Percentiles rank a stretch among this genome's conserved stretches.
phyloP scores from a whole-genome alignment of 352 stramenopile genomes.

The Phytophthora tubulina region DNA sequence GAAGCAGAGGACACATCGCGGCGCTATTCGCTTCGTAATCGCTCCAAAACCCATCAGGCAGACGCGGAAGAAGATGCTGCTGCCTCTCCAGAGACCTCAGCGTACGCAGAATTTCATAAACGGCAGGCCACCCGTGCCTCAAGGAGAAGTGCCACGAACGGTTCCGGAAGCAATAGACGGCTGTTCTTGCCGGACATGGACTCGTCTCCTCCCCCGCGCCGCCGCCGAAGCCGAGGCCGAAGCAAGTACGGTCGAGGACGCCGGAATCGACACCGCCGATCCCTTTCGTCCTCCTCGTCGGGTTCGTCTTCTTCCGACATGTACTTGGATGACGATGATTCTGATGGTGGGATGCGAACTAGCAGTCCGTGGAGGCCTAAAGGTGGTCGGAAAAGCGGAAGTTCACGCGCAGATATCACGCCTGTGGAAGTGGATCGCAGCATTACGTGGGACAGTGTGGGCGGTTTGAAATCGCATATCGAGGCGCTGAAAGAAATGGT shows the following conservation, averaged over 20 bases:
- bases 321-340: constrained; percentile 68
- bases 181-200: constrained; percentile 43
- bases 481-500: constrained; percentile 95
- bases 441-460: constrained; percentile 89
- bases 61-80: constrained; percentile 42
- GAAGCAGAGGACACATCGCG: constrained; percentile 30
- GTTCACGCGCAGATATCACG: constrained; percentile 77
- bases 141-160: constrained; percentile 30
- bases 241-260: constrained; percentile 38
- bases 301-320: constrained; percentile 61
- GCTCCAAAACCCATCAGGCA: constrained; percentile 66
- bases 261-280: constrained; percentile 44
- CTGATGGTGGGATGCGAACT: constrained; percentile 75
- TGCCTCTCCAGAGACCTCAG: constrained; percentile 46
- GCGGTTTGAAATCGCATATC: constrained; percentile 87
- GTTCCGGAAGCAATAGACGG: constrained; percentile 37
- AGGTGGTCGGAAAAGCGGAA: constrained; percentile 46
- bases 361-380: constrained; percentile 47
- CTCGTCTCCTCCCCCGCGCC: constrained; percentile 34
- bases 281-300: constrained; percentile 57
- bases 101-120: constrained; percentile 78
- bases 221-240: constrained; percentile 28
- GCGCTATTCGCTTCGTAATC: constrained; percentile 79
- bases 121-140: constrained; percentile 52
- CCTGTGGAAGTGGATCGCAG: constrained; percentile 85